Evolutionary conservation across 805 yeast species (phyloP).

Genomic region (Lipomyces anomalus): DNA sequence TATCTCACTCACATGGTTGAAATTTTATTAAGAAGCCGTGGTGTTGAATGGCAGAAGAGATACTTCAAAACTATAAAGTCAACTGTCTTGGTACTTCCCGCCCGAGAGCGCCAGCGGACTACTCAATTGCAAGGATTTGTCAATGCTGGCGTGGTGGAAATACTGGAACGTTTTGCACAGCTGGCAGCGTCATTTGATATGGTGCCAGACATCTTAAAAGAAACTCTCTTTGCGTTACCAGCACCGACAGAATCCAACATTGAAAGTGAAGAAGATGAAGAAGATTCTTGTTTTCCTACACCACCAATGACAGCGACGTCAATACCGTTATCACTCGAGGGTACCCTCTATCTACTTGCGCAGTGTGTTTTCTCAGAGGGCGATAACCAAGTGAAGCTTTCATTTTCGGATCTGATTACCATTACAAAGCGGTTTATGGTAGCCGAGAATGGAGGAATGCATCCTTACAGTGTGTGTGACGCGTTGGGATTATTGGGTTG

Average conservation of each 20-base stretch:
- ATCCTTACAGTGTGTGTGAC: slow-evolving; percentile 34
- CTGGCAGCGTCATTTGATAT: slow-evolving; percentile 64
- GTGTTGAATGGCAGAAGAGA: slow-evolving; percentile 32
- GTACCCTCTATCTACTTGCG: slow-evolving; percentile 32
- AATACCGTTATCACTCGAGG: slow-evolving; percentile 31
- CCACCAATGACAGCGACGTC: slow-evolving; percentile 14
- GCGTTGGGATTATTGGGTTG: slow-evolving; percentile 35
- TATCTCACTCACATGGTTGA: slow-evolving; percentile 52
- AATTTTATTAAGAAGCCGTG: slow-evolving; percentile 33
- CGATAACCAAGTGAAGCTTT: slow-evolving; percentile 9
- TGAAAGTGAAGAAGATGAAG: slow-evolving; percentile 36
- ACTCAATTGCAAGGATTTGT: slow-evolving; percentile 24
- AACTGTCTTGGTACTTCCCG: slow-evolving; percentile 28
- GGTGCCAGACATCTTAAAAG: slow-evolving; percentile 45
- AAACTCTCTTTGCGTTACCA: slow-evolving; percentile 31
- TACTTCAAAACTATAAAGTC: slow-evolving; percentile 32
- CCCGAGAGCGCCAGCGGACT: slow-evolving; percentile 26
- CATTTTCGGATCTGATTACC: slow-evolving; percentile 22
- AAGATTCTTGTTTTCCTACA: slow-evolving; percentile 33
- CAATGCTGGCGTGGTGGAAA: slow-evolving; percentile 31
- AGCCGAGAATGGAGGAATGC: slow-evolving; percentile 25
- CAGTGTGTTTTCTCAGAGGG: slow-evolving; percentile 28
- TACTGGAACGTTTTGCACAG: slow-evolving; percentile 40
- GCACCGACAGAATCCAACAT: slow-evolving; percentile 32
- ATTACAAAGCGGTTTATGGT: slow-evolving; percentile 22